A percentile compares a stretch with the other conserved stretches of the same genome.
Conservation (phyloP, 352 stramenopile genomes). For the Pythium folliculosum region DNA sequence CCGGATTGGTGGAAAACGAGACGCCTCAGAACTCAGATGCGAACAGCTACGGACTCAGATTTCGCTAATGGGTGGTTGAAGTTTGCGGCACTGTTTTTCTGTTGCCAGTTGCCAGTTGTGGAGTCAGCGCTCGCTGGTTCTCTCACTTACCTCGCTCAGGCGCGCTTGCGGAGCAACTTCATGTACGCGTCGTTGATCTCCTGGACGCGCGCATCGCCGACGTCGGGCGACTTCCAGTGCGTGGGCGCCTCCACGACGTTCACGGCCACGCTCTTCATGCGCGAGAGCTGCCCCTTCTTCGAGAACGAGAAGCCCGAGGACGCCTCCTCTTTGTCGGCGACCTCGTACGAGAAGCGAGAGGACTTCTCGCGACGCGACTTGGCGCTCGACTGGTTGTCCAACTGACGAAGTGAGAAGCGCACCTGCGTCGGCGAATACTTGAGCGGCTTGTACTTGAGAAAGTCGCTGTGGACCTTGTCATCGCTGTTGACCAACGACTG, state of each 20-base stretch:
- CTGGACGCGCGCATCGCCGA: slow-evolving; percentile 30
- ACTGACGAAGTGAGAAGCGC: slow-evolving; percentile 46
- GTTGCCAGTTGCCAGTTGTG: too few species aligned
- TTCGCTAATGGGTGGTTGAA: slow-evolving; percentile 6
- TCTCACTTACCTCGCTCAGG: too few species aligned
- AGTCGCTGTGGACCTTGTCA: slow-evolving; percentile 16
- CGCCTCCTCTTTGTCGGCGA: slow-evolving; percentile 3
- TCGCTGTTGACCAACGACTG: slow-evolving; percentile 37
- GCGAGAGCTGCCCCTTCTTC: slow-evolving; percentile 15
- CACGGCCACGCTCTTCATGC: slow-evolving; percentile 29
- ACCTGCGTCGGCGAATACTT: slow-evolving; percentile 59
- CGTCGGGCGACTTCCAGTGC: slow-evolving; percentile 44
- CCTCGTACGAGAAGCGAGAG: slow-evolving; percentile 14
- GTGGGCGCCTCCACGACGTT: slow-evolving; percentile 38
- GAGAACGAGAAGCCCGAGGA: not conserved
- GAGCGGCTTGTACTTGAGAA: slow-evolving; percentile 77
- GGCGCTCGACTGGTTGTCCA: slow-evolving; percentile 15
- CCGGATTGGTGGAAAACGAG: not conserved
- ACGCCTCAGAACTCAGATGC: not conserved
- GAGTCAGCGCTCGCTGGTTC: too few species aligned
- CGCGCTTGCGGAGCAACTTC: slow-evolving; percentile 35
- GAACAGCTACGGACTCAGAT: slow-evolving; percentile 3
- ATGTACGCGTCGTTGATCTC: slow-evolving; percentile 55
- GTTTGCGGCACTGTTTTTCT: too few species aligned
- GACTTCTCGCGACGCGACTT: slow-evolving; percentile 13